Base-by-base conservation (phyloP, 306 rosid genomes). In the Pachyrhizus erosus region DNA sequence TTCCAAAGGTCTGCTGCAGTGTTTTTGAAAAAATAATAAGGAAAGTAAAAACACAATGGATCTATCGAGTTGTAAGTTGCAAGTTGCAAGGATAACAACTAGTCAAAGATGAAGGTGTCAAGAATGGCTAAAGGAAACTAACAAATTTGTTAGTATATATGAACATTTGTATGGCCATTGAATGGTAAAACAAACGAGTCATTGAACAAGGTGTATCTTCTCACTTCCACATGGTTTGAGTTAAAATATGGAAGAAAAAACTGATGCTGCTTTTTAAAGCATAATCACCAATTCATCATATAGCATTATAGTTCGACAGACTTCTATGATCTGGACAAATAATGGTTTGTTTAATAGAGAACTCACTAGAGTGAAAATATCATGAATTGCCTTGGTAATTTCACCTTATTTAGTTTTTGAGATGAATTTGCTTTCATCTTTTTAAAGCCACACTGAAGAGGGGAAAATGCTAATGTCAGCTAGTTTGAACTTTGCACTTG, bases 191-290 rank as follows among this genome's bases (percentile, higher is more conserved):
- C 55, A 11, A 42, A 23, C 17, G 26, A 75, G 57, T 75, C 40
- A 40, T 75, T 21, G 77, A 39, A 79, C n/a, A 51, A 67, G 76
- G 57, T 9, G 10, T 79, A 69, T 55, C 70, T 60, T 46, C 66
- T 43, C 62, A 42, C 49, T 68, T 43, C 34, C 62, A 76, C 70
- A 40, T 61, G n/a, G 33, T 39, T 68, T 49, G 66, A 31, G 39
- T 48, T 66, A 46, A 24, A 81, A 51, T 42, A n/a, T 51, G 31
- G 40, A 66, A 78, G 4, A 2, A 9, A 7, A 7, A 37, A 37
- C 4, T 0, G 42, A 37, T 65, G 46, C 14, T 26, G 49, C 49
- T 27, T 49, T 49, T 18, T 18, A 51, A 26, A 37, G 70, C 62
- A 75, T 14, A 9, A 64, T 60, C 79, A 77, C 65, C 37, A 18